Base-by-base conservation (phyloP, 805 yeast species). In the Pichia californica region DNA sequence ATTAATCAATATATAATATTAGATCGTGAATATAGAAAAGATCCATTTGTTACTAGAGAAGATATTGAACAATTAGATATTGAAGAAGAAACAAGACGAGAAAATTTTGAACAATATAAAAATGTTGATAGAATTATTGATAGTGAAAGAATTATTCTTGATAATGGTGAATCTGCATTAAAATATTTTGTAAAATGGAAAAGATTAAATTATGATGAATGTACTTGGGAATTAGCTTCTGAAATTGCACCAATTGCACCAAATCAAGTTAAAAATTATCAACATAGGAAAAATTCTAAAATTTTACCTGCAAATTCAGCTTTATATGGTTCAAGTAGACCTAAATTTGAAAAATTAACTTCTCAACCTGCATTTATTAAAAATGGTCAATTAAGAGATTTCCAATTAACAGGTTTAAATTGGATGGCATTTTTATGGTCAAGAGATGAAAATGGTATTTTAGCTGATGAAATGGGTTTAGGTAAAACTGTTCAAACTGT, bases 361-460 rank as follows among this genome's bases (percentile, higher is more conserved):
- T 74, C 73, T 42, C 99, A 93, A 65, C 99, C 99, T 1, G 72
- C 81, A 13, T 93, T 83, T 58, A 81, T 93, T 51, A 88, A 88
- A 60, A 81, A 83, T 57, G 96, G 97, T 40, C 93, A 84, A 61
- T 73, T 93, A 51, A 79, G 99, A 62, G 99, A 93, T 67, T 93
- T 93, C 76, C 99, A 93, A 69, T 74, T 93, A 62, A 93, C 99
- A 0, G 99, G 99, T 44, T 74, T 93, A 49, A 93, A 93, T 64
- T 93, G 99, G 99, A 93, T 93, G 99, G 99, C 99, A 0, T 93
- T 91, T 61, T 69, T 93, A 48, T 93, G 99, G 99, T 87, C 96
- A 4, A 77, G 97, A 56, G 87, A 91, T 63, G 97, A 93, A 67
- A 93, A 93, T 63, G 98, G 99, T 44, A 93, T 93, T 40, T 69